Percentiles rank a stretch among this genome's conserved stretches.
Conservation (phyloP, 2,329 filamentous ascomycete species). For the Albifimbria verrucaria region DNA sequence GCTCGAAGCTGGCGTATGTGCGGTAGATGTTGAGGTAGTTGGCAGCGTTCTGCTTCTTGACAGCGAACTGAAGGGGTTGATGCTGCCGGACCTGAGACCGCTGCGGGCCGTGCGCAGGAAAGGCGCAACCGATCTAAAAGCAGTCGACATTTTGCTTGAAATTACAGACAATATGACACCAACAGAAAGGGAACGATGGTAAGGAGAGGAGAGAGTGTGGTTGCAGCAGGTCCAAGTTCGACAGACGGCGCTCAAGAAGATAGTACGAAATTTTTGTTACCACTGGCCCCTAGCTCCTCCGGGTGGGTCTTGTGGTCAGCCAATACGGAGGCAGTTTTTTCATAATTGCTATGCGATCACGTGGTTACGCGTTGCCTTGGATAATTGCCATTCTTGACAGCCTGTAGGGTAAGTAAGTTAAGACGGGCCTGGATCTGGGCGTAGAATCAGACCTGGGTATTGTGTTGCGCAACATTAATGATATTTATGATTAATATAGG, state of each 20-base stretch:
- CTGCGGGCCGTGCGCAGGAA: conserved; percentile 79
- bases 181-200: conserved; percentile 21
- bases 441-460: too few species aligned
- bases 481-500: too few species aligned
- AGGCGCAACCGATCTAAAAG: conserved; percentile 74
- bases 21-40: conserved; percentile 64
- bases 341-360: conserved; percentile 19
- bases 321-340: too few species aligned
- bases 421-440: too few species aligned
- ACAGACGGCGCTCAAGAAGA: conserved; percentile 16
- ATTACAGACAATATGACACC: conserved; percentile 20
- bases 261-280: conserved; percentile 35
- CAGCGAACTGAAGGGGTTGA: conserved; percentile 71
- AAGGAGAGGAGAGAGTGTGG: conserved; percentile 11
- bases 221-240: conserved; percentile 12
- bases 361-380: conserved; percentile 11
- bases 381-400: too few species aligned
- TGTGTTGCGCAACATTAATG: too few species aligned
- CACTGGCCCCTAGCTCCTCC: conserved; percentile 12
- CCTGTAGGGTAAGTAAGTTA: too few species aligned
- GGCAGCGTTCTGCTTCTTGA: conserved; percentile 60
- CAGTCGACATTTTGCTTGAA: conserved; percentile 67
- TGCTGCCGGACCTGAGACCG: conserved; percentile 65
- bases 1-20: conserved; percentile 71
- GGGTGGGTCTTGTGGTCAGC: too few species aligned